Conservation (phyloP, 2,329 filamentous ascomycete species). For the Fusarium kyushuense region DNA sequence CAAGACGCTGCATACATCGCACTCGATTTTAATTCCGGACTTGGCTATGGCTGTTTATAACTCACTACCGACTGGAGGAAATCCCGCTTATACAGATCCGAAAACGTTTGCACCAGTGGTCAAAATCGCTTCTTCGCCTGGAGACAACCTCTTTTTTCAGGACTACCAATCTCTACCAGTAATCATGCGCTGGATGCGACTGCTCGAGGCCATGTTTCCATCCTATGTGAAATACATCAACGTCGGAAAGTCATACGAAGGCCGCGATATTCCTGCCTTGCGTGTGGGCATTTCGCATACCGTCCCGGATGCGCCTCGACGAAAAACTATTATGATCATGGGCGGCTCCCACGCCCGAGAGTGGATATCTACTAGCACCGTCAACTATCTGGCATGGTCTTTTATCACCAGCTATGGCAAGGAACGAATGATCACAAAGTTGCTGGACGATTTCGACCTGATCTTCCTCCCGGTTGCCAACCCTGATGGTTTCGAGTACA, state of each 20-base stretch:
- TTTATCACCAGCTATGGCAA: conserved; percentile 87
- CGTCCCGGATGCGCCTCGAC: conserved; percentile 59
- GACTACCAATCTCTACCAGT: conserved; percentile 90
- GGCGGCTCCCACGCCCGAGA: conserved; percentile 94
- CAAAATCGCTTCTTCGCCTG: conserved; percentile 51
- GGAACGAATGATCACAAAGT: conserved; percentile 74
- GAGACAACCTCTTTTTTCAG: conserved; percentile 87
- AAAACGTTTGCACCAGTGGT: conserved; percentile 50
- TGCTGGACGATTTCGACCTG: conserved; percentile 87
- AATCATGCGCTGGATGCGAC: conserved; percentile 89
- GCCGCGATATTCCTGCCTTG: conserved; percentile 85
- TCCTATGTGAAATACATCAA: conserved; percentile 78
- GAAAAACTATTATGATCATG: conserved; percentile 83
- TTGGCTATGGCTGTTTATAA: conserved; percentile 81
- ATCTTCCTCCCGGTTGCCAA: conserved; percentile 91
- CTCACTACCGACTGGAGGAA: conserved; percentile 47
- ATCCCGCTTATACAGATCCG: conserved; percentile 31
- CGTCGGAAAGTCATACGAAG: conserved; percentile 89
- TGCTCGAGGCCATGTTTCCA: conserved; percentile 91
- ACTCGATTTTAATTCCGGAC: conserved; percentile 83
- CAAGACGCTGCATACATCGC: conserved; percentile 74
- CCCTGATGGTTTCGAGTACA: conserved; percentile 94
- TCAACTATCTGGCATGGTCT: conserved; percentile 90
- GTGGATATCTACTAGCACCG: conserved; percentile 94
- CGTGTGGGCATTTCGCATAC: conserved; percentile 73